Percentiles rank a stretch among this genome's conserved stretches.
Evolutionary conservation across 345 rosid genomes (phyloP).

Genomic region (Corchorus olitorius): DNA sequence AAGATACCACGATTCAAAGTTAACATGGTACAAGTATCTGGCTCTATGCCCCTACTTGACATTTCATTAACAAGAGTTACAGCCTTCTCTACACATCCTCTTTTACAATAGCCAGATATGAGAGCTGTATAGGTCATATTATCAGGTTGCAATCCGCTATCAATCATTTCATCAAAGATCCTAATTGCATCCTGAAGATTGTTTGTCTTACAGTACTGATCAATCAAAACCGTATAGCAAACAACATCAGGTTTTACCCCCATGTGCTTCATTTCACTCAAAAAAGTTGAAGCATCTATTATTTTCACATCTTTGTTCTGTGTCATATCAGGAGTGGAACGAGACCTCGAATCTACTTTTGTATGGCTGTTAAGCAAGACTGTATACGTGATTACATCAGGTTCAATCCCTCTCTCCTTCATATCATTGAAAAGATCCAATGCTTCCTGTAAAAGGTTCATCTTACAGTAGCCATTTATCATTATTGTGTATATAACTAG

Average conservation of each 20-base stretch:
- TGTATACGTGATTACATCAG: slow-evolving; percentile 62
- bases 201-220: slow-evolving; percentile 49
- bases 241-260: slow-evolving; percentile 51
- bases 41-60: slow-evolving; percentile 37
- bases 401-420: slow-evolving; percentile 60
- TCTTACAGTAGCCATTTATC: slow-evolving; percentile 63
- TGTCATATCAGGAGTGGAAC: slow-evolving; percentile 19
- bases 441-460: slow-evolving; percentile 44
- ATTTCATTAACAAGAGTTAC: slow-evolving; percentile 41
- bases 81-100: slow-evolving; percentile 50
- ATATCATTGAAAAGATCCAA: slow-evolving; percentile 48
- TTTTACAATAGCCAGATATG: slow-evolving; percentile 40
- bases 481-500: slow-evolving; percentile 58
- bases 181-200: slow-evolving; percentile 43
- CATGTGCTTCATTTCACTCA: slow-evolving; percentile 40
- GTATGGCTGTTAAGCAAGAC: slow-evolving; percentile 53
- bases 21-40: slow-evolving; percentile 24
- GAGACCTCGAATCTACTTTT: slow-evolving; percentile 27
- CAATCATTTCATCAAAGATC: slow-evolving; percentile 51
- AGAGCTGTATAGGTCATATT: slow-evolving; percentile 55
- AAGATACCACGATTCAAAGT: slow-evolving; percentile 26
- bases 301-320: slow-evolving; percentile 18
- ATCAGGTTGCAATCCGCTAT: slow-evolving; percentile 65
- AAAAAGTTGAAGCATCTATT: slow-evolving; percentile 33
- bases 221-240: slow-evolving; percentile 67